Percentiles rank a stretch among this genome's conserved stretches.
Evolutionary conservation across 164 flowering plant genomes (phyloP).

Genomic region (Euptelea pleiosperma): DNA sequence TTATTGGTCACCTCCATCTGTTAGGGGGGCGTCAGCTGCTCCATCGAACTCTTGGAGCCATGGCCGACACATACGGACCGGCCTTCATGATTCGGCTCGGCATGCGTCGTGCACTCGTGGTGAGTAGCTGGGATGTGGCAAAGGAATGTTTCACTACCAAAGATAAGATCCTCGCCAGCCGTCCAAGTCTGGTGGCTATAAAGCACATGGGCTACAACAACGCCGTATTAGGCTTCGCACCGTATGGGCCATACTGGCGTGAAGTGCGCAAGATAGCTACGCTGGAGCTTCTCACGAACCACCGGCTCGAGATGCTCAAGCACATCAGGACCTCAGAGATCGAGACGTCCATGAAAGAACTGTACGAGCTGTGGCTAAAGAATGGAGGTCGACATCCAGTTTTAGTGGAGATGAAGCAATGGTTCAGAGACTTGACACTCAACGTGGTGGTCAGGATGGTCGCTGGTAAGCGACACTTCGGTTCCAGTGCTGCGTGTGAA

Average conservation of each 20-base stretch:
- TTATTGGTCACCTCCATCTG: too few species aligned
- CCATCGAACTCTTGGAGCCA: too few species aligned
- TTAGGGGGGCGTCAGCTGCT: too few species aligned
- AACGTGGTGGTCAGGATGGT: conserved; percentile 15
- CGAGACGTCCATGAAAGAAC: not conserved
- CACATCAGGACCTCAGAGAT: conserved; percentile 11
- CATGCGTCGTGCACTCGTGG: too few species aligned
- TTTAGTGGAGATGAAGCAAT: conserved; percentile 15
- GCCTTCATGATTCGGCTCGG: too few species aligned
- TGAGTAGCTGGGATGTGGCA: too few species aligned
- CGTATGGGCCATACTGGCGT: conserved; percentile 25
- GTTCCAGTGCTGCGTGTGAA: not conserved
- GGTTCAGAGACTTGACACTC: conserved; percentile 8
- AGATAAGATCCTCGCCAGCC: too few species aligned
- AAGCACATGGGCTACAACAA: conserved; percentile 17
- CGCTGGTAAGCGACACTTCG: conserved; percentile 19
- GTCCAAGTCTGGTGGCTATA: not conserved
- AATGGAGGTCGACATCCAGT: not conserved
- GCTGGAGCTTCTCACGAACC: conserved; percentile 14
- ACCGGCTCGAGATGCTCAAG: conserved; percentile 10
- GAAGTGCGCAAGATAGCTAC: conserved; percentile 21
- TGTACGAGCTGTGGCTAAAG: conserved; percentile 6
- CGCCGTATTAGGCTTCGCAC: conserved; percentile 20
- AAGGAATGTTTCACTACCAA: too few species aligned
- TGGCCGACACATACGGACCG: too few species aligned